A percentile compares a stretch with the other conserved stretches of the same genome.
Evolutionary conservation across 345 rosid species (phyloP).

Genomic region (Populus euphratica): DNA sequence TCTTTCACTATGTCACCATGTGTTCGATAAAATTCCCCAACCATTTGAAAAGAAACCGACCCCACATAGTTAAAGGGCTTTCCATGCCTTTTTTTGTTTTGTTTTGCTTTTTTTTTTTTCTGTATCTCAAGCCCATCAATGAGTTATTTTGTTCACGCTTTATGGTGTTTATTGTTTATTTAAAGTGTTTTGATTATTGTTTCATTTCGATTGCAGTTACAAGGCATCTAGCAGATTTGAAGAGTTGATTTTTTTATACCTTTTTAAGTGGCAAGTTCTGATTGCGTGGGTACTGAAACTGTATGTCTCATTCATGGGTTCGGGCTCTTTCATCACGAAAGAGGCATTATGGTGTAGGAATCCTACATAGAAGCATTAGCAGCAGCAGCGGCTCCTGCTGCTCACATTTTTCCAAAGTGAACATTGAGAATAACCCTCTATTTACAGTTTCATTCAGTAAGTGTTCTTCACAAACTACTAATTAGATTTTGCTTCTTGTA

Average conservation of each 20-base stretch:
- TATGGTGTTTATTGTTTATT: too few species aligned
- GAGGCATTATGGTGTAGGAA: neutral
- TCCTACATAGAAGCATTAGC: neutral
- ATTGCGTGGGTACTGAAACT: neutral
- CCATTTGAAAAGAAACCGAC: neutral
- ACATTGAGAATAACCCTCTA: neutral
- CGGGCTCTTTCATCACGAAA: constrained; percentile 16
- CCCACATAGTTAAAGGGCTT: neutral
- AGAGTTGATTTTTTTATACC: neutral
- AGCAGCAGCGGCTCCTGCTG: neutral
- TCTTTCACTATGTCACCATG: neutral
- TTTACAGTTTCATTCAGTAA: neutral
- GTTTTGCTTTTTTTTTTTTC: too few species aligned
- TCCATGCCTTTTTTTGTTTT: too few species aligned
- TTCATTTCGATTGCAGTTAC: too few species aligned
- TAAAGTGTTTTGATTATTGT: too few species aligned
- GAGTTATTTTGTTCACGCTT: too few species aligned
- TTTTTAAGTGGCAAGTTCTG: neutral
- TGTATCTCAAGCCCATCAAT: too few species aligned
- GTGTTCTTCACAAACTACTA: neutral
- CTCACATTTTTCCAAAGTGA: neutral
- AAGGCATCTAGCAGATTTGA: too few species aligned
- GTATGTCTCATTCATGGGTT: constrained; percentile 15
- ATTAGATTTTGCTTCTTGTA: too few species aligned
- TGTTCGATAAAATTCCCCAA: neutral